Evolutionary conservation across 331 rosid genomes (phyloP).

Genomic region (Rhamnella rubrinervis): DNA sequence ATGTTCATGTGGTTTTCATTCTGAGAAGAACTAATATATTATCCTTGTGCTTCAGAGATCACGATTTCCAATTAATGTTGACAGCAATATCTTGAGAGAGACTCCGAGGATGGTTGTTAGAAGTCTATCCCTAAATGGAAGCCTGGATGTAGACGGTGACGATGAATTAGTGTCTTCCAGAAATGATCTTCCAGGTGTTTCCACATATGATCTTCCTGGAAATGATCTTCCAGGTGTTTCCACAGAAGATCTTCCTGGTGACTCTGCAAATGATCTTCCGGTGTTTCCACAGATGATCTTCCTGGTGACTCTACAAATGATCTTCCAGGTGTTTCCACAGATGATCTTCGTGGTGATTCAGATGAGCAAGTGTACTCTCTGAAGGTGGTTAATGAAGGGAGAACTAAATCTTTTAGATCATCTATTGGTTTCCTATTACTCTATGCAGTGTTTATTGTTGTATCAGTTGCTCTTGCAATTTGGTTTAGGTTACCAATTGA

Average conservation of each 20-base stretch:
- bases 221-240: no score
- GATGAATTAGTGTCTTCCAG: constrained; percentile 76
- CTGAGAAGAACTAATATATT: not conserved
- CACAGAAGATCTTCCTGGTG: not conserved
- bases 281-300: constrained; percentile 55
- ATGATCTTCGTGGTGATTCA: no score
- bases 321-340: no score
- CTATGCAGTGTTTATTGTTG: constrained; percentile 27
- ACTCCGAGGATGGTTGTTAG: constrained; percentile 46
- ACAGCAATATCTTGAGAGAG: constrained; percentile 39
- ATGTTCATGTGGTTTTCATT: constrained; percentile 3
- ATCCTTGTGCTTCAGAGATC: constrained; percentile 53
- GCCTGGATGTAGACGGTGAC: constrained; percentile 33
- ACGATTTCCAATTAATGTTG: constrained; percentile 33
- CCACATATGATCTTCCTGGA: not conserved
- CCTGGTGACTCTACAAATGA: constrained; percentile 20
- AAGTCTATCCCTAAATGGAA: constrained; percentile 51
- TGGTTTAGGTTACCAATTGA: constrained; percentile 60
- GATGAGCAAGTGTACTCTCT: constrained; percentile 26
- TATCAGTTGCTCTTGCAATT: constrained; percentile 42
- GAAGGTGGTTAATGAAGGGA: constrained; percentile 31
- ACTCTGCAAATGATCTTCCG: constrained; percentile 36
- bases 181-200: constrained; percentile 35
- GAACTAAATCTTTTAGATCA: constrained; percentile 6
- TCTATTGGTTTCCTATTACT: not conserved